Evolutionary conservation across 345 rosid species (phyloP).

Genomic region (Moricandia arvensis): DNA sequence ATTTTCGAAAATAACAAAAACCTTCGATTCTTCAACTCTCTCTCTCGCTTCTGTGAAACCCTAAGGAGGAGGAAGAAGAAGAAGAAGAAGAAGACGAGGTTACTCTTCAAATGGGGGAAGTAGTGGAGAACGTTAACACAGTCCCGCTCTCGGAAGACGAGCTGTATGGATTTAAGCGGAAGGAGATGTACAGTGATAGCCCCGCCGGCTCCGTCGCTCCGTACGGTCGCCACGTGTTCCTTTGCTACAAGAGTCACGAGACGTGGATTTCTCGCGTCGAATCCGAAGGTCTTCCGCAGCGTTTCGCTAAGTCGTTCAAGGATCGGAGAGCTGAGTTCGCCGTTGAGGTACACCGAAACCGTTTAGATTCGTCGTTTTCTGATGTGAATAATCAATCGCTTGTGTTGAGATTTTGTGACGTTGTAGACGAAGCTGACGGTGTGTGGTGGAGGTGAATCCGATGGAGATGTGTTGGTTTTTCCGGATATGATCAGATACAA

Average conservation of each 20-base stretch:
- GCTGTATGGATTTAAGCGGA: conserved; percentile 67
- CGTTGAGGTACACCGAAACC: conserved; percentile 45
- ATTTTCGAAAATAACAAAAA: neutral
- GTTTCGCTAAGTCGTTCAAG: conserved; percentile 57
- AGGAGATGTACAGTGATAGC: conserved; percentile 61
- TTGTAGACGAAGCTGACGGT: conserved; percentile 65
- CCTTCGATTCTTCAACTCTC: conserved; percentile 9
- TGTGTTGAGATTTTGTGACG: neutral
- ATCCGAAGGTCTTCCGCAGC: conserved; percentile 64
- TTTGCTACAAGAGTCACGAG: conserved; percentile 59
- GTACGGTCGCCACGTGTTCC: conserved; percentile 83
- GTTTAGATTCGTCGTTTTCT: neutral
- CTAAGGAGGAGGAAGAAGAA: neutral
- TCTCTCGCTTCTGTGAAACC: conserved; percentile 13
- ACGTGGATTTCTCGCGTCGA: conserved; percentile 81
- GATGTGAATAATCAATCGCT: neutral
- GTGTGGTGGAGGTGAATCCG: conserved; percentile 62
- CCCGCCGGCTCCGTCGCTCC: conserved; percentile 67
- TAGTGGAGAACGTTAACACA: conserved; percentile 31
- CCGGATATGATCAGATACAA: conserved; percentile 90
- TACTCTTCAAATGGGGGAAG: conserved; percentile 48
- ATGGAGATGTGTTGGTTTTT: conserved; percentile 90
- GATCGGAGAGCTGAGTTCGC: conserved; percentile 61
- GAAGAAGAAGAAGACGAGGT: neutral
- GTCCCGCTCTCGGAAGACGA: conserved; percentile 49